Base-by-base conservation (phyloP, 768 basidiomycete genomes). In the Lepiota subincarnata region DNA sequence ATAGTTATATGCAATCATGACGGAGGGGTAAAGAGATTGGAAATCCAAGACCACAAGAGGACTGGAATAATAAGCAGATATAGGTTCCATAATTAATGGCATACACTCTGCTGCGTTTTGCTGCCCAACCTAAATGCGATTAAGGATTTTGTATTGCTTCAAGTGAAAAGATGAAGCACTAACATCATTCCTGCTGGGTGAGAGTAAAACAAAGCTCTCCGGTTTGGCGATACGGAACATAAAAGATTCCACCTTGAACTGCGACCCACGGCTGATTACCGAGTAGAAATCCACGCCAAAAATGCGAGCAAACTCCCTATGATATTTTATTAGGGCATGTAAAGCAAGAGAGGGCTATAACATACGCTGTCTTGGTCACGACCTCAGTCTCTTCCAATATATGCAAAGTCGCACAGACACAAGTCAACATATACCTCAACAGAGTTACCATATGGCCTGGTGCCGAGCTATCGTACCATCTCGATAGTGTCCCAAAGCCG, bases 1-100 rank as follows among this genome's bases (percentile, higher is more conserved):
- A 67, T 93, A 93, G 67, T 98, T 98, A 71, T 99, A 95, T 5
- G 94, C 96, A 60, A 98, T 96, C 96, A 98, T 98, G 55, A 98
- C 76, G 0, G 94, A 97, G 0, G 97, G 97, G 66, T 99, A 99
- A 20, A 99, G 77, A 1, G 89, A 93, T 62, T 97, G 92, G 66
- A 98, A 99, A 67, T 99, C 97, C 51, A 99, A 76, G 0, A 99
- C 95, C 34, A 98, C 73, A 11, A 99, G 76, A 3, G 97, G 97
- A 59, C 89, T 89, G 38, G 84, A 89, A 68, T 98, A 99, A 63
- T 93, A 96, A 1, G 89, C 90, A 0, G 94, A 96, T 37, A 84
- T 72, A 0, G 96, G 97, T 63, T 99, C 97, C 84, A 96, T 89
- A 51, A 98, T 90, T 16, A 98, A 77, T 3, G 95, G 94, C 77